A percentile compares a stretch with the other conserved stretches of the same genome.
Evolutionary conservation across 2,329 filamentous ascomycete genomes (phyloP).

Genomic region (Knufia petricola): DNA sequence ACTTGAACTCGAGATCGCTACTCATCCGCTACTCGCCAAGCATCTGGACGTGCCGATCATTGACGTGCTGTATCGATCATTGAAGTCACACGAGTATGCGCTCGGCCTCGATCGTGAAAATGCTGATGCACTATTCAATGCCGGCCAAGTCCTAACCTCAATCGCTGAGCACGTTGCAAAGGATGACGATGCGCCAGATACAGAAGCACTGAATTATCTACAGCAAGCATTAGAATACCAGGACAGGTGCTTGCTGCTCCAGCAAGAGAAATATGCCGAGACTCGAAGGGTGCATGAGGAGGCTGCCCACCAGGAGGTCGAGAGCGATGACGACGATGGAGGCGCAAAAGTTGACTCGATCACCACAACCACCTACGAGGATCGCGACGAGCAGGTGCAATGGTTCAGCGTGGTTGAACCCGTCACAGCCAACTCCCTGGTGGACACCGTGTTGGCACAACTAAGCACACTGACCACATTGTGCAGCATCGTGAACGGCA

Average conservation of each 20-base stretch:
- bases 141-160: conserved; percentile 57
- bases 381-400: conserved; percentile 37
- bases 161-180: conserved; percentile 52
- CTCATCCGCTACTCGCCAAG: conserved; percentile 53
- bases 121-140: conserved; percentile 62
- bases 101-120: conserved; percentile 52
- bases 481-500: conserved; percentile 36
- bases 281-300: conserved; percentile 32
- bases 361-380: conserved; percentile 10
- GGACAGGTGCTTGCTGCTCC: conserved; percentile 45
- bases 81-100: conserved; percentile 56
- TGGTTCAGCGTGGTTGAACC: conserved; percentile 61
- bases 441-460: conserved; percentile 60
- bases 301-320: conserved; percentile 10
- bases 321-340: conserved; percentile 27
- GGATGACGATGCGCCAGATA: conserved; percentile 37
- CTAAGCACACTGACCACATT: conserved; percentile 46
- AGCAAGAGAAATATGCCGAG: conserved; percentile 41
- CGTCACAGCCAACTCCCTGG: conserved; percentile 52
- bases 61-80: conserved; percentile 49
- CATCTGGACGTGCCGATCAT: conserved; percentile 46
- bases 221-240: conserved; percentile 55
- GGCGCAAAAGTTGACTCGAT: conserved; percentile 14
- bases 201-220: conserved; percentile 43
- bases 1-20: conserved; percentile 59